A percentile compares a stretch with the other conserved stretches of the same genome.
These are phyloP conservation scores for Wakefieldia striispora DNA, from an alignment of 768 basidiomycete genomes.

Conservation along the genomic window DNA sequence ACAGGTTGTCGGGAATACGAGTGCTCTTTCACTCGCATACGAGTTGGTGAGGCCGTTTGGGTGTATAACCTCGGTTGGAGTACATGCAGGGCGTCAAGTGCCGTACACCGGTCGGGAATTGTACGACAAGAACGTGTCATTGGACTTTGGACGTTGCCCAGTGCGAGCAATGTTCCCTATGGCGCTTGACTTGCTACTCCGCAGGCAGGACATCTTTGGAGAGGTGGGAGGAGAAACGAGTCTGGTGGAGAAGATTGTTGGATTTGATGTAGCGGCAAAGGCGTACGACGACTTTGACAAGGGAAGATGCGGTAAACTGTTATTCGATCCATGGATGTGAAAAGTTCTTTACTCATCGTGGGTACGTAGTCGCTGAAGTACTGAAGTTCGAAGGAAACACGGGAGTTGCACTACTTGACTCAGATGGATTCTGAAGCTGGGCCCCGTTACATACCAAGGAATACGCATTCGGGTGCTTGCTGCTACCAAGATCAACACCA, in stretches of 20 bases:
- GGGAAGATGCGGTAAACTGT: constrained; percentile 18
- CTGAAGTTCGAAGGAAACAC: too few relatives aligned
- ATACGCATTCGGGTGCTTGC: too few relatives aligned
- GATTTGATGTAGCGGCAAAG: constrained; percentile 53
- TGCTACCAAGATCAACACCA: too few relatives aligned
- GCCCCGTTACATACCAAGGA: too few relatives aligned
- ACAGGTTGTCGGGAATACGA: constrained; percentile 69
- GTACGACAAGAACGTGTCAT: constrained; percentile 76
- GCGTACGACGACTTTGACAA: constrained; percentile 69
- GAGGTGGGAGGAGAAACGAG: constrained; percentile 58
- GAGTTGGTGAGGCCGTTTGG: constrained; percentile 76
- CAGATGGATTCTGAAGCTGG: too few relatives aligned
- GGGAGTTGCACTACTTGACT: too few relatives aligned
- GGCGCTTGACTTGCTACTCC: constrained; percentile 66
- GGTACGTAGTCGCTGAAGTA: too few relatives aligned
- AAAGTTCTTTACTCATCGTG: too few relatives aligned
- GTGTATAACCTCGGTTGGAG: constrained; percentile 71
- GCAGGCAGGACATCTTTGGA: constrained; percentile 74
- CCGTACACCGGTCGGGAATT: constrained; percentile 56
- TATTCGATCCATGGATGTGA: too few relatives aligned
- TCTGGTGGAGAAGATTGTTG: constrained; percentile 67
- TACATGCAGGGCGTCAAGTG: constrained; percentile 53
- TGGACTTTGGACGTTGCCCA: constrained; percentile 81
- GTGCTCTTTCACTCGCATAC: constrained; percentile 63
- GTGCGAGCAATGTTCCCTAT: constrained; percentile 74